Evolutionary conservation across 352 stramenopile species (phyloP).

Genomic region (Phytophthora foliorum): DNA sequence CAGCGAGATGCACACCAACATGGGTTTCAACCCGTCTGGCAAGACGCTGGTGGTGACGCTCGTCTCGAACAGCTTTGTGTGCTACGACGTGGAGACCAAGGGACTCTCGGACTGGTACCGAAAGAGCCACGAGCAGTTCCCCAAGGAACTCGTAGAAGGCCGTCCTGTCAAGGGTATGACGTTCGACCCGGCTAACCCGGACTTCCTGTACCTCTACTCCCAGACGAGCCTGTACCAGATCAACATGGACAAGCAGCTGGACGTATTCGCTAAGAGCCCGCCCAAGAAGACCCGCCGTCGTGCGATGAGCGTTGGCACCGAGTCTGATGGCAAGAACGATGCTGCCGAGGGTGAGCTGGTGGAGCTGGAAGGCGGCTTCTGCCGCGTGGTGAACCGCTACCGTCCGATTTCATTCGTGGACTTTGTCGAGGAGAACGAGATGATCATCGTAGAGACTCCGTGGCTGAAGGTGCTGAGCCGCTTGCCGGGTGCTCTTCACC

Average conservation of each 20-base stretch:
- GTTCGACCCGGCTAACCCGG: conserved; percentile 80
- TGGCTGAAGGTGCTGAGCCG: conserved; percentile 90
- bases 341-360: conserved; percentile 69
- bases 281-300: conserved; percentile 58
- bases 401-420: conserved; percentile 88
- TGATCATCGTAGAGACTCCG: conserved; percentile 86
- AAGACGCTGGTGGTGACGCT: conserved; percentile 85
- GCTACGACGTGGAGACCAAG: conserved; percentile 88
- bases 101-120: conserved; percentile 80
- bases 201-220: conserved; percentile 85
- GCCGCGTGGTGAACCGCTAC: conserved; percentile 85
- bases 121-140: conserved; percentile 71
- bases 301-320: conserved; percentile 66
- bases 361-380: conserved; percentile 74
- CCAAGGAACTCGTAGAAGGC: conserved; percentile 78
- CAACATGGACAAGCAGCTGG: conserved; percentile 66
- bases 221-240: conserved; percentile 87
- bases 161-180: conserved; percentile 85
- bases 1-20: conserved; percentile 80
- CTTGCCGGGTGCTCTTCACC: conserved; percentile 80
- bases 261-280: conserved; percentile 34
- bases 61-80: conserved; percentile 87
- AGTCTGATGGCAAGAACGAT: conserved; percentile 64
- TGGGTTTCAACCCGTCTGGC: conserved; percentile 80
- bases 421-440: conserved; percentile 79